Conservation (phyloP, 805 yeast species). For the Hanseniaspora thailandica region DNA sequence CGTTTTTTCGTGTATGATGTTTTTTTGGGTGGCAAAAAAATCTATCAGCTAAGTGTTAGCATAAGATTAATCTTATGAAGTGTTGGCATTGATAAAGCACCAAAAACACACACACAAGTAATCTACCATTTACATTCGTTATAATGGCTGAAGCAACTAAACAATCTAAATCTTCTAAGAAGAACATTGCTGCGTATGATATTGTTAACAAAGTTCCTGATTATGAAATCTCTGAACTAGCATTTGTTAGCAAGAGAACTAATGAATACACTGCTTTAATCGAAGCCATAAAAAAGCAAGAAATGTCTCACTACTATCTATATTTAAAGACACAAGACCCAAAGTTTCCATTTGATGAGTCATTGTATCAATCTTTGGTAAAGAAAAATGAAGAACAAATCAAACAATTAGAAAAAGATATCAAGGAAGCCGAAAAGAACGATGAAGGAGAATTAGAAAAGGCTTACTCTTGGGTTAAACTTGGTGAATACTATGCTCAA, state of each 20-base stretch:
- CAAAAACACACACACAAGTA: not conserved
- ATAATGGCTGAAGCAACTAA: not conserved
- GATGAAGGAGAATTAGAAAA: slow-evolving; percentile 80
- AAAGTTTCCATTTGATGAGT: slow-evolving; percentile 49
- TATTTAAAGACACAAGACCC: slow-evolving; percentile 42
- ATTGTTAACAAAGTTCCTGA: slow-evolving; percentile 53
- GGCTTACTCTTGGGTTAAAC: slow-evolving; percentile 59
- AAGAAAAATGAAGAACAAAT: slow-evolving; percentile 47
- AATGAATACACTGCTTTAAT: slow-evolving; percentile 29
- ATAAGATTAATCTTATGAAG: too few relatives aligned
- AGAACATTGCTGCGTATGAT: slow-evolving; percentile 24
- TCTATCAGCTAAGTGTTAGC: too few relatives aligned
- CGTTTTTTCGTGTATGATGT: not conserved
- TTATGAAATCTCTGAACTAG: slow-evolving; percentile 66
- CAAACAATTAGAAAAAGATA: slow-evolving; percentile 33
- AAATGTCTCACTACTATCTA: slow-evolving; percentile 74
- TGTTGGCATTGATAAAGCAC: too few relatives aligned
- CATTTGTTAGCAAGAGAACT: slow-evolving; percentile 47
- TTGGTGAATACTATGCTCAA: slow-evolving; percentile 78
- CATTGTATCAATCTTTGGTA: slow-evolving; percentile 39
- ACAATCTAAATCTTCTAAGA: slow-evolving; percentile 12
- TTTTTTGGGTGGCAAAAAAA: slow-evolving; percentile 11
- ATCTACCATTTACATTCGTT: not conserved
- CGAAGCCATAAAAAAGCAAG: slow-evolving; percentile 43
- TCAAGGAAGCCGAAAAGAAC: slow-evolving; percentile 41